Evolutionary conservation across 768 basidiomycete species (phyloP).

Genomic region (Lactarius deliciosus): DNA sequence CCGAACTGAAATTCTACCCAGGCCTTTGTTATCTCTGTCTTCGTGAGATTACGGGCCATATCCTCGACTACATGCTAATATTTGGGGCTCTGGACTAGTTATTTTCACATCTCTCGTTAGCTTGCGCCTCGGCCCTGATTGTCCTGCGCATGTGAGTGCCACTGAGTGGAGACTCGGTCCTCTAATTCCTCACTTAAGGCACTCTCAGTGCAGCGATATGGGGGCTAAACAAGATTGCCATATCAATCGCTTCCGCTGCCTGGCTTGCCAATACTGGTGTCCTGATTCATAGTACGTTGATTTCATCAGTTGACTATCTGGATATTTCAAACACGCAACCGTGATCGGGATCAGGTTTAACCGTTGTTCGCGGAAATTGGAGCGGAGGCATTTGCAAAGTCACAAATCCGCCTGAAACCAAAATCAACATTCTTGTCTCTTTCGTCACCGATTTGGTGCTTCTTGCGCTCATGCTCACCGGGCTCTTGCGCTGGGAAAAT

Average conservation of each 20-base stretch:
- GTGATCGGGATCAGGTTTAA: not conserved
- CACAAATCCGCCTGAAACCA: not conserved
- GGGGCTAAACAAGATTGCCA: constrained; percentile 2
- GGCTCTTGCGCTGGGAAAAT: constrained; percentile 14
- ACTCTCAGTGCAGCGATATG: constrained; percentile 12
- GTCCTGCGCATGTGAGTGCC: constrained; percentile 25
- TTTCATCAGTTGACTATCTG: not conserved
- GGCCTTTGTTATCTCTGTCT: not conserved
- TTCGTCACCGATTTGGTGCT: constrained; percentile 5
- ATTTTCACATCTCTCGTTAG: constrained; percentile 3
- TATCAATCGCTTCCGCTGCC: not conserved
- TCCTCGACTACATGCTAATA: not conserved
- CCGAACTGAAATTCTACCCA: not conserved
- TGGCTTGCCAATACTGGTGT: not conserved
- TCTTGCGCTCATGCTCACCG: constrained; percentile 7
- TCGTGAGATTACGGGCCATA: not conserved
- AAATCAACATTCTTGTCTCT: not conserved
- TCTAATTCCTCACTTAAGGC: not conserved
- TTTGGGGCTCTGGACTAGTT: not conserved
- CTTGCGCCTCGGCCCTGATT: constrained; percentile 16
- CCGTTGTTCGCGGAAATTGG: not conserved
- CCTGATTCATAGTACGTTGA: not conserved
- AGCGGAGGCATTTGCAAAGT: not conserved
- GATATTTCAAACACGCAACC: not conserved
- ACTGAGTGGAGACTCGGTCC: not conserved